phyloP scores from a whole-genome alignment of 23 red algal species.

The Gracilaria caudata region DNA sequence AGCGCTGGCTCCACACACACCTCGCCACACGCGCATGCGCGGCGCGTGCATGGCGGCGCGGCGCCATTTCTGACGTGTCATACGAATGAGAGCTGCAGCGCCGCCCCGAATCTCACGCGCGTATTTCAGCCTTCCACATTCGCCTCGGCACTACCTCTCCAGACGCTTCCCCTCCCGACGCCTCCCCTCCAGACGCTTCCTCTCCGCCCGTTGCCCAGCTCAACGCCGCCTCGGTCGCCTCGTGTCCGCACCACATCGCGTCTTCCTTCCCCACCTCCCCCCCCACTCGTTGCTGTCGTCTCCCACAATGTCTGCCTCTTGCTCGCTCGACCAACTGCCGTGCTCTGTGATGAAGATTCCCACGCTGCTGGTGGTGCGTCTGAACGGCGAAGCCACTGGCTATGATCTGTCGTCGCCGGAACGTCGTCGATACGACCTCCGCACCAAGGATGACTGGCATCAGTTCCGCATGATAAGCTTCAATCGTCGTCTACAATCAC shows the following conservation, averaged over 20 bases:
- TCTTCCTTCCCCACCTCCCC: background rate
- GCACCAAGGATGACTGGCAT: slow-evolving; percentile 24
- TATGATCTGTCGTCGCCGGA: slow-evolving; percentile 24
- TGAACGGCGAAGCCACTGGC: slow-evolving; percentile 21
- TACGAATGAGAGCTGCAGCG: slow-evolving; percentile 17
- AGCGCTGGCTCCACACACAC: background rate
- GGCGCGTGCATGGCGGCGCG: no score
- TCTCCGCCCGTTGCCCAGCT: background rate
- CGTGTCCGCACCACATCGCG: background rate
- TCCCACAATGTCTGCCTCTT: slow-evolving; percentile 4
- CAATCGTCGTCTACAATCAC: slow-evolving; percentile 8
- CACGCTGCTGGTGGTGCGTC: slow-evolving; percentile 28
- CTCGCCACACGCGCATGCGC: no score
- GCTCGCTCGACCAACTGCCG: background rate
- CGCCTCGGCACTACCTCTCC: background rate
- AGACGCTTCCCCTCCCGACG: background rate
- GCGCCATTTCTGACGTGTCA: slow-evolving; percentile 31
- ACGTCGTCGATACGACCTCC: slow-evolving; percentile 10
- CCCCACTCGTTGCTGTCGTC: no score
- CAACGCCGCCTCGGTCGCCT: background rate
- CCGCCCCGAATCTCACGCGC: slow-evolving; percentile 3
- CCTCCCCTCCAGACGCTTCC: background rate
- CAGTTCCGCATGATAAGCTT: slow-evolving; percentile 32
- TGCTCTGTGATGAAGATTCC: background rate
- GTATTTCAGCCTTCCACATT: background rate